phyloP scores from a whole-genome alignment of 495 filamentous ascomycete species.

The Aspergillus incahuasiensis region DNA sequence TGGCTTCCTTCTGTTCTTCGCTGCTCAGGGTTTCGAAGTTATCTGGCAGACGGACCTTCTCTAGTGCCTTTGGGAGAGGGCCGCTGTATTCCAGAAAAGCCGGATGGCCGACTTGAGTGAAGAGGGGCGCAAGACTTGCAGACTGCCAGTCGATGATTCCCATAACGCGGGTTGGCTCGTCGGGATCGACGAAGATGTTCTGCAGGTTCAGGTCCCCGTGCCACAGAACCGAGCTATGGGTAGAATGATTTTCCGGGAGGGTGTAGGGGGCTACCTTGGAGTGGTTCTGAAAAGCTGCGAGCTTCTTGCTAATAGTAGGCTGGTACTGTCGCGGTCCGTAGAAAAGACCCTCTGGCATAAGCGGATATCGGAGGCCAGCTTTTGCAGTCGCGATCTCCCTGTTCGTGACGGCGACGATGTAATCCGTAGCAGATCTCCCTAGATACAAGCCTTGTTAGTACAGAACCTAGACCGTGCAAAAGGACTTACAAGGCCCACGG shows the following conservation, averaged over 20 bases:
- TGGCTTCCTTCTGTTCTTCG: conserved; percentile 23
- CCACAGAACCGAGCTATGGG: conserved; percentile 21
- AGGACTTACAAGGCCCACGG: conserved; percentile 24
- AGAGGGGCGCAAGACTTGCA: conserved; percentile 19
- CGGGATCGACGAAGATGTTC: conserved; percentile 26
- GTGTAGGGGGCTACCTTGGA: conserved; percentile 19
- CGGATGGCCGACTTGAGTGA: conserved; percentile 20
- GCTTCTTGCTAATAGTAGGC: conserved; percentile 18
- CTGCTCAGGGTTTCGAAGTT: not conserved
- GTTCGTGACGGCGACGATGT: not conserved
- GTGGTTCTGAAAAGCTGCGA: conserved; percentile 20
- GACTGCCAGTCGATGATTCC: conserved; percentile 30
- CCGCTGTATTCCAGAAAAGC: conserved; percentile 25
- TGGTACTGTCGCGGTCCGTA: conserved; percentile 17
- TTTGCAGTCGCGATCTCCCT: conserved; percentile 22
- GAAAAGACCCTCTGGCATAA: conserved; percentile 24
- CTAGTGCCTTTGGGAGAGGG: conserved; percentile 17
- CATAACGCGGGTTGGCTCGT: conserved; percentile 18
- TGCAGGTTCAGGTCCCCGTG: conserved; percentile 23
- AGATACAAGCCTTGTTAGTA: too few species aligned
- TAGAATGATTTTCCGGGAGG: conserved; percentile 17
- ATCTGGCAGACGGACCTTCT: conserved; percentile 18
- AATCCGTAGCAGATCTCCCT: too few species aligned
- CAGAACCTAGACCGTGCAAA: conserved; percentile 16
- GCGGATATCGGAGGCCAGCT: conserved; percentile 17